Base-by-base conservation (phyloP, 2,329 filamentous ascomycete genomes). In the Gnomoniopsis smithogilvyi region DNA sequence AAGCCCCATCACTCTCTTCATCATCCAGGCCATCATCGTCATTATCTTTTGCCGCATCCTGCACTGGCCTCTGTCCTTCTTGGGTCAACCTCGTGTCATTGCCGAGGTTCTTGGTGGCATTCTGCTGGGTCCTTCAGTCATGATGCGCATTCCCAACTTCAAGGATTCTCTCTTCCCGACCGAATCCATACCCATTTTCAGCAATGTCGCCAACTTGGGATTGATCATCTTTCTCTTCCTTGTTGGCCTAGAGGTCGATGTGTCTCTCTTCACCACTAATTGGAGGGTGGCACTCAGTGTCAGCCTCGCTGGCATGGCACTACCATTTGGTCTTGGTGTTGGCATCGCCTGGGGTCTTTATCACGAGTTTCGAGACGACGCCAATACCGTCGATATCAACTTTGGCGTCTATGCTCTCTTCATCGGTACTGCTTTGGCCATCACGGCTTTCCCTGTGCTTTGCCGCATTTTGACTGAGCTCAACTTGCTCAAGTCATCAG, bases 381-480 rank as follows among this genome's bases (percentile, higher is more conserved):
- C 67, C 3, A 71, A 72, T 45, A 67, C 74, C 22, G 64, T 73
- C 17, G 68, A 73, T 38, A 78, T 83, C 60, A 67, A 72, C 21
- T 85, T 85, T 61, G 79, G 78, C 51, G 75, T 80, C 12, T 85
- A 92, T 51, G 78, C 79, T 62, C 74, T 83, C 30, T 98, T 98
- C 70, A 90, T 97, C 64, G 94, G 93, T 72, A 93, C 96, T 55
- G 94, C 94, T 0, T 88, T 97, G 73, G 90, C 92, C 30, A 98
- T 98, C 66, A 97, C 94, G 1, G 92, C 85, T 10, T 88, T 98
- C 67, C 94, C 94, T 0, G 94, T 98, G 0, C 83, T 98, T 14
- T 97, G 94, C 69, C 90, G 94, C 71, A 98, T 98, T 65, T 77
- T 98, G 64, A 94, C 92, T 0, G 93, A 96, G 72, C 79, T 98